A percentile compares a stretch with the other conserved stretches of the same genome.
These are phyloP conservation scores for Rhytidhysteron rufulum DNA, from an alignment of 2,329 filamentous ascomycete genomes.

Conservation along the genomic window DNA sequence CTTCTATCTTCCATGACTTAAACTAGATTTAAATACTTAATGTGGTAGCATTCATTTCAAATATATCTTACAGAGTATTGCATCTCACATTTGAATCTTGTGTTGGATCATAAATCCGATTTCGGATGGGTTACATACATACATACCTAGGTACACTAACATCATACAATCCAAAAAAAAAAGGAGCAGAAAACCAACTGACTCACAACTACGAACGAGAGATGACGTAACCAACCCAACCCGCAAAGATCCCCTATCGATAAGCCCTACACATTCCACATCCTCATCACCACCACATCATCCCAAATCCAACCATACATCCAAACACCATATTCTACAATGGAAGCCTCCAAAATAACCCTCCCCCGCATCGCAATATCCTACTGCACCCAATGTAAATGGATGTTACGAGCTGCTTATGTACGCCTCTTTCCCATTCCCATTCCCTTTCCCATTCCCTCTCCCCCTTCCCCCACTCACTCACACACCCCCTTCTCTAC, in stretches of 20 bases:
- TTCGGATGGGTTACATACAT: too few species aligned
- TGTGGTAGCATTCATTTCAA: not conserved
- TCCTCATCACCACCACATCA: not conserved
- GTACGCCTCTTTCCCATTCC: slow-evolving; percentile 46
- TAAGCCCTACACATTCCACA: too few species aligned
- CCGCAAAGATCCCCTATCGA: not conserved
- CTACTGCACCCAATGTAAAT: slow-evolving; percentile 92
- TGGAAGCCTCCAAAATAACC: slow-evolving; percentile 19
- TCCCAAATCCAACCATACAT: not conserved
- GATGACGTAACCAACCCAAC: not conserved
- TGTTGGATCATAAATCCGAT: too few species aligned
- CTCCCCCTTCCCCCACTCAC: not conserved
- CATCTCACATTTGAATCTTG: not conserved
- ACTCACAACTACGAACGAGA: not conserved
- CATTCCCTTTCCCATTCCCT: not conserved
- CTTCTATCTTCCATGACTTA: not conserved
- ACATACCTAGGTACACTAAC: too few species aligned
- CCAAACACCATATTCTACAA: slow-evolving; percentile 18
- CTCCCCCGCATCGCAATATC: slow-evolving; percentile 79
- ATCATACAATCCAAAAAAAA: too few species aligned
- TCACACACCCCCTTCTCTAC: not conserved
- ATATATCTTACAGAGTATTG: not conserved
- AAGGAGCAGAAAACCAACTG: not conserved
- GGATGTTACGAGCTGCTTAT: slow-evolving; percentile 84
- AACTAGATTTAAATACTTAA: not conserved